These are phyloP conservation scores for Asterella californica DNA, from an alignment of 225 moss, liverwort and hornwort genomes.

Conservation along the genomic window DNA sequence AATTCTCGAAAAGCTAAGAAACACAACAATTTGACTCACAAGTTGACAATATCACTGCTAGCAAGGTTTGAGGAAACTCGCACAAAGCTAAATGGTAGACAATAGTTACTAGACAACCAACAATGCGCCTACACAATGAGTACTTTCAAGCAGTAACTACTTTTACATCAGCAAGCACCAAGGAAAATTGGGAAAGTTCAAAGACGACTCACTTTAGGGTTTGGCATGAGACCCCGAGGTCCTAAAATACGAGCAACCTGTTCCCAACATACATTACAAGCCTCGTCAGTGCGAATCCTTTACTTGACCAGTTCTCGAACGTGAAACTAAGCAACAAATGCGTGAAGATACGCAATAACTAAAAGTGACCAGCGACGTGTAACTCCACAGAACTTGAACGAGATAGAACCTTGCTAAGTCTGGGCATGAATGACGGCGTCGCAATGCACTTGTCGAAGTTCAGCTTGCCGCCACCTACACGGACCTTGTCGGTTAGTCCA, in stretches of 20 bases:
- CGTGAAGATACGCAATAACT: background rate
- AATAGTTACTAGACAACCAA: background rate
- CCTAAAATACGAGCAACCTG: conserved; percentile 97
- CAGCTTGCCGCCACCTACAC: conserved; percentile 88
- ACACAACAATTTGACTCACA: background rate
- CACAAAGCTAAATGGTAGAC: background rate
- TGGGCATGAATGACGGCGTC: conserved; percentile 94
- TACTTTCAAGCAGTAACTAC: background rate
- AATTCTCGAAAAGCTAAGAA: background rate
- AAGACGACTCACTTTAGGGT: conserved; percentile 78
- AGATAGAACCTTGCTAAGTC: conserved; percentile 71
- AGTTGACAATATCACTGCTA: background rate
- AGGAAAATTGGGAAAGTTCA: background rate
- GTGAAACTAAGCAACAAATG: background rate
- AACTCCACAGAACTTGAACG: no score
- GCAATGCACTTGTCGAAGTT: conserved; percentile 98
- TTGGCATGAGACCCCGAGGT: conserved; percentile 97
- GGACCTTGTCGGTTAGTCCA: background rate
- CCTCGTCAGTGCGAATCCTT: background rate
- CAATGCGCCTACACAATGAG: background rate
- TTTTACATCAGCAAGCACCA: background rate
- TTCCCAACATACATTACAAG: background rate
- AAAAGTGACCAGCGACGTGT: background rate
- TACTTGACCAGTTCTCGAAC: no score
- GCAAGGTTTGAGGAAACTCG: background rate